These are phyloP conservation scores for Artemisia annua DNA, from an alignment of 129 eudicot species.

Conservation along the genomic window DNA sequence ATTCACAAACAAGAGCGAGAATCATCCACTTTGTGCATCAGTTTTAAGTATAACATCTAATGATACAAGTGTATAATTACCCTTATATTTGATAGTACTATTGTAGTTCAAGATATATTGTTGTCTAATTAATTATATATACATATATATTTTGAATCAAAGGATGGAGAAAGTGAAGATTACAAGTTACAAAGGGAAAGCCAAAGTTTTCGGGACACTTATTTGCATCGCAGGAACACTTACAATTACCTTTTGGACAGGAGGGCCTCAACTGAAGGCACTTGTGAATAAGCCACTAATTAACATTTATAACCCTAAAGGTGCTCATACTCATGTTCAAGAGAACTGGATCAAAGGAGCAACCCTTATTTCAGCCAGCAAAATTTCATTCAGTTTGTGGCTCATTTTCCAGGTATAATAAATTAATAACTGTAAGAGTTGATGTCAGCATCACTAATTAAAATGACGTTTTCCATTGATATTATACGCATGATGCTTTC, in stretches of 20 bases:
- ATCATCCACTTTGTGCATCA: no score
- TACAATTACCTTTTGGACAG: conserved; percentile 30
- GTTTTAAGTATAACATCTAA: no score
- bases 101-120: not conserved
- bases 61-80: not conserved
- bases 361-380: conserved; percentile 17
- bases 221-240: conserved; percentile 26
- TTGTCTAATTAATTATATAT: not conserved
- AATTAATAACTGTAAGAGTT: not conserved
- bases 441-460: not conserved
- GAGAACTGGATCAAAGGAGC: conserved; percentile 34
- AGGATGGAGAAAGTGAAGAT: conserved; percentile 25
- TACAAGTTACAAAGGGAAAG: conserved; percentile 25
- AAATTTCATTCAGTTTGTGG: conserved; percentile 22
- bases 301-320: not conserved
- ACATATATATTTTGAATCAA: not conserved
- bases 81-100: not conserved
- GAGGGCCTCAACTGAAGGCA: conserved; percentile 13
- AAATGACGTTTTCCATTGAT: not conserved
- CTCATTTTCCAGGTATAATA: conserved; percentile 31
- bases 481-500: no score
- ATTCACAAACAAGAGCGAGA: no score
- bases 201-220: conserved; percentile 29
- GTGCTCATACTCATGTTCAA: conserved; percentile 10
- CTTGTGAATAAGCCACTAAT: conserved; percentile 11